phyloP scores from a whole-genome alignment of 2,329 filamentous ascomycete genomes.

The Fusarium palustre region DNA sequence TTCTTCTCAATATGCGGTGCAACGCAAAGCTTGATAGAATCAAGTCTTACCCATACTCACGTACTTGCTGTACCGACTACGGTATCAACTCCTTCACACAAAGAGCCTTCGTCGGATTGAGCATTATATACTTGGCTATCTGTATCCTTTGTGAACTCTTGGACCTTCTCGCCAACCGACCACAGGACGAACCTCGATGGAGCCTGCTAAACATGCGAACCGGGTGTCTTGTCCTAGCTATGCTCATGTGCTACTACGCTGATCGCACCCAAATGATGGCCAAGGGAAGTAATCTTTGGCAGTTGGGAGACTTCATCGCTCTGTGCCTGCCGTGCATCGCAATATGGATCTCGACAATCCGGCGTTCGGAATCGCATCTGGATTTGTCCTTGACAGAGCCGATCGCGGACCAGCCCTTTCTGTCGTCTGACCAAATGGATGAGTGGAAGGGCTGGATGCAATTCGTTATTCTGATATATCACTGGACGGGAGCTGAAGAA shows the following conservation, averaged over 20 bases:
- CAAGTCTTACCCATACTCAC: constrained; percentile 56
- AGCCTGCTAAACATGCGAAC: constrained; percentile 35
- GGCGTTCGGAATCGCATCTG: constrained; percentile 2
- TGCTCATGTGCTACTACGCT: constrained; percentile 43
- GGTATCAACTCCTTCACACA: constrained; percentile 39
- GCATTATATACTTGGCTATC: constrained; percentile 18
- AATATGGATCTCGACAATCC: constrained; percentile 21
- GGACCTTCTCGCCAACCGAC: background rate
- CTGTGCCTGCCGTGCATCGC: constrained; percentile 14
- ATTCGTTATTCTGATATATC: constrained; percentile 62
- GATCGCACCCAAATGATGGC: constrained; percentile 45
- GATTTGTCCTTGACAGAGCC: background rate
- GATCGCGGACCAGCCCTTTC: background rate
- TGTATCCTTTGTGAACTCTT: constrained; percentile 16
- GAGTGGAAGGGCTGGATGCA: constrained; percentile 77
- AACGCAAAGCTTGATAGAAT: constrained; percentile 53
- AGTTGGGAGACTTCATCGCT: constrained; percentile 29
- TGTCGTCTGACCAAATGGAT: constrained; percentile 60
- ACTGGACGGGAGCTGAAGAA: constrained; percentile 64
- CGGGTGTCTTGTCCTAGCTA: constrained; percentile 37
- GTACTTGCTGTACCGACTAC: constrained; percentile 66
- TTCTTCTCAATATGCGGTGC: constrained; percentile 67
- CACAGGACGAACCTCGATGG: background rate
- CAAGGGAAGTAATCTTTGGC: constrained; percentile 33
- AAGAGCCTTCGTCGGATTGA: constrained; percentile 24